These are phyloP conservation scores for Rostrohypoxylon terebratum DNA, from an alignment of 495 filamentous ascomycete genomes.

Conservation along the genomic window DNA sequence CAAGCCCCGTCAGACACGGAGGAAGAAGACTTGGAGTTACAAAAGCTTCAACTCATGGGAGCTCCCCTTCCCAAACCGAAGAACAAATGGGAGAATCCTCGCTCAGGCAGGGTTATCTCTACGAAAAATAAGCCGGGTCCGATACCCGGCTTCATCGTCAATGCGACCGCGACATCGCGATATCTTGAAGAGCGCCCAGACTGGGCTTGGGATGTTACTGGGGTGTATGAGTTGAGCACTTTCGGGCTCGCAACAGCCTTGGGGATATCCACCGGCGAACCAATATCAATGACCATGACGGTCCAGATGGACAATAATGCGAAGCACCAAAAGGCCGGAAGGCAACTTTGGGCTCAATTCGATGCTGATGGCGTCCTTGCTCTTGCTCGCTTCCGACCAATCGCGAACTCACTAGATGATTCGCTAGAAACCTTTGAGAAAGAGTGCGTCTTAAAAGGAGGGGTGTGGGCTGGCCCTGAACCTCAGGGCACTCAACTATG, in stretches of 20 bases:
- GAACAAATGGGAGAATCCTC: slow-evolving; percentile 31
- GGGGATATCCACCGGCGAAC: slow-evolving; percentile 7
- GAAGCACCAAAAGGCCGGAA: slow-evolving; percentile 26
- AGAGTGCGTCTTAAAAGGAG: slow-evolving; percentile 14
- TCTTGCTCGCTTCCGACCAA: slow-evolving; percentile 2
- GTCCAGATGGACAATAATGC: slow-evolving; percentile 22
- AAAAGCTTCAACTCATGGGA: background rate
- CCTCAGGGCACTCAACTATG: slow-evolving; percentile 11
- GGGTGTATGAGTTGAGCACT: slow-evolving; percentile 18
- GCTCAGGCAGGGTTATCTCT: slow-evolving; percentile 10
- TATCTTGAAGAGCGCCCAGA: slow-evolving; percentile 17
- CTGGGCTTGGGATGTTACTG: slow-evolving; percentile 21
- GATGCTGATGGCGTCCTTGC: slow-evolving; percentile 9
- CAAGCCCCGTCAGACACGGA: slow-evolving; percentile 9
- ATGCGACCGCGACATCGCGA: slow-evolving; percentile 19
- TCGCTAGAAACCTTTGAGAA: slow-evolving; percentile 19
- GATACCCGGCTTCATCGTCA: slow-evolving; percentile 14
- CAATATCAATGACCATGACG: slow-evolving; percentile 12
- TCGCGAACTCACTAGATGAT: background rate
- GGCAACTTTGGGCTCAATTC: slow-evolving; percentile 19
- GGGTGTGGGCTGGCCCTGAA: slow-evolving; percentile 15
- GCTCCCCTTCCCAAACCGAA: slow-evolving; percentile 5
- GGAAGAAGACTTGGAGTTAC: background rate
- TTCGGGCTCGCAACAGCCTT: slow-evolving; percentile 12
- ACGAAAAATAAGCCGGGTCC: slow-evolving; percentile 24